Evolutionary conservation across 106 monocot species (phyloP).

Genomic region (Allium fistulosum): DNA sequence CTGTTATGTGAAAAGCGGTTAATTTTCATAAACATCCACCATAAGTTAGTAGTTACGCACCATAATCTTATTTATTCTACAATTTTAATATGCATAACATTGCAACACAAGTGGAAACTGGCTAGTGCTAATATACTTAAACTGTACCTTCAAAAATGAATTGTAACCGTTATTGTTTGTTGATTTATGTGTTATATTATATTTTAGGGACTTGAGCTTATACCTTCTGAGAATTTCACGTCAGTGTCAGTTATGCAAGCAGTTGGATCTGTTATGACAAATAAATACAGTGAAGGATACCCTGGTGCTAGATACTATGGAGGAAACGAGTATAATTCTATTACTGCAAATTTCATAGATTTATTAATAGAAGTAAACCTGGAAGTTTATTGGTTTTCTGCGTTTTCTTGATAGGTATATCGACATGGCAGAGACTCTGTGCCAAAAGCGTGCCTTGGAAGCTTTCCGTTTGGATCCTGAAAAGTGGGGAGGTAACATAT

Average conservation of each 20-base stretch:
- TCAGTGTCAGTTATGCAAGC: conserved; percentile 97
- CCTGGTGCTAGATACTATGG: conserved; percentile 99
- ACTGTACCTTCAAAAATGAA: not conserved
- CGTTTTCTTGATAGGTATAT: conserved; percentile 52
- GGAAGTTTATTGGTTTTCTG: not conserved
- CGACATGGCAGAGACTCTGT: conserved; percentile 94
- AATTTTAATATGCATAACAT: not conserved
- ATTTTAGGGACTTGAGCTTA: conserved; percentile 82
- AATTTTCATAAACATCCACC: no score
- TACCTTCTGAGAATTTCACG: conserved; percentile 97
- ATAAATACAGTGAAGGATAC: conserved; percentile 98
- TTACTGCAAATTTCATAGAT: not conserved
- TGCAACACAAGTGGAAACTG: not conserved
- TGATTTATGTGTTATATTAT: not conserved
- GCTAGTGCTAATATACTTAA: not conserved
- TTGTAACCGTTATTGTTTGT: no score
- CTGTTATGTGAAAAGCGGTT: no score
- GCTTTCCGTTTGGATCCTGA: conserved; percentile 80
- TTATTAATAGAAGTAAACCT: not conserved
- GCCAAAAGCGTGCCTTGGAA: conserved; percentile 93
- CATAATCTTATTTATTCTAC: not conserved
- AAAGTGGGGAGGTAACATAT: conserved; percentile 87
- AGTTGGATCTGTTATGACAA: conserved; percentile 97
- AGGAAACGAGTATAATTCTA: conserved; percentile 78
- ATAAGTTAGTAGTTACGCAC: not conserved